phyloP scores from a whole-genome alignment of 495 filamentous ascomycete genomes.

The Rostrohypoxylon terebratum region DNA sequence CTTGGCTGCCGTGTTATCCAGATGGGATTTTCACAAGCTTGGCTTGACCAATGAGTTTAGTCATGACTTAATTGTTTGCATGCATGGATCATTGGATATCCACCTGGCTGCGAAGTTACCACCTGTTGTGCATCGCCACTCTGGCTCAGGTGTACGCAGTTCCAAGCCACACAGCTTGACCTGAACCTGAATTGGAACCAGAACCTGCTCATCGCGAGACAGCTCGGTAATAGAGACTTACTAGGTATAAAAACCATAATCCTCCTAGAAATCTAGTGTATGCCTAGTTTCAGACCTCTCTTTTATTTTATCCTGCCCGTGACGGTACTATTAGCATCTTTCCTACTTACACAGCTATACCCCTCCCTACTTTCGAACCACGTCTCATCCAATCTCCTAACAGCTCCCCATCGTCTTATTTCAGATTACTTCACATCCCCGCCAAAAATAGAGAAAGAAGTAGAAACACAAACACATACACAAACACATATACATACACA shows the following conservation, averaged over 20 bases:
- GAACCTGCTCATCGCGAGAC: neutral
- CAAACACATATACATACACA: neutral
- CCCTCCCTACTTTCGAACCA: slow-evolving; percentile 23
- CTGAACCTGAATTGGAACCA: neutral
- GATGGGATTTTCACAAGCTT: slow-evolving; percentile 1
- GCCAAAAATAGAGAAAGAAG: neutral
- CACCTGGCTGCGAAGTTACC: slow-evolving; percentile 13
- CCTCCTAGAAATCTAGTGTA: neutral
- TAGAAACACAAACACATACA: neutral
- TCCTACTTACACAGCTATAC: slow-evolving; percentile 23
- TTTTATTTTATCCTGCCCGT: slow-evolving; percentile 26
- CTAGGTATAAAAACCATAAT: slow-evolving; percentile 17
- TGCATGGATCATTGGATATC: too few relatives aligned
- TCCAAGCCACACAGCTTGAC: slow-evolving; percentile 24
- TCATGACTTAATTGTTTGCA: slow-evolving; percentile 2
- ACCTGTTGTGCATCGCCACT: slow-evolving; percentile 25
- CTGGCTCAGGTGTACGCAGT: neutral
- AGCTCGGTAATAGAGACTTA: slow-evolving; percentile 4
- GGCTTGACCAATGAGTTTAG: slow-evolving; percentile 18
- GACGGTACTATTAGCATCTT: slow-evolving; percentile 19
- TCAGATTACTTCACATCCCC: neutral
- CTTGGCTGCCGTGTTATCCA: slow-evolving; percentile 2
- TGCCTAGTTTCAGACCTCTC: slow-evolving; percentile 25
- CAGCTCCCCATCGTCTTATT: slow-evolving; percentile 13
- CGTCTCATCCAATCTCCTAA: neutral